Evolutionary conservation across 257 asterid species (phyloP).

Genomic region (Mentha longifolia): DNA sequence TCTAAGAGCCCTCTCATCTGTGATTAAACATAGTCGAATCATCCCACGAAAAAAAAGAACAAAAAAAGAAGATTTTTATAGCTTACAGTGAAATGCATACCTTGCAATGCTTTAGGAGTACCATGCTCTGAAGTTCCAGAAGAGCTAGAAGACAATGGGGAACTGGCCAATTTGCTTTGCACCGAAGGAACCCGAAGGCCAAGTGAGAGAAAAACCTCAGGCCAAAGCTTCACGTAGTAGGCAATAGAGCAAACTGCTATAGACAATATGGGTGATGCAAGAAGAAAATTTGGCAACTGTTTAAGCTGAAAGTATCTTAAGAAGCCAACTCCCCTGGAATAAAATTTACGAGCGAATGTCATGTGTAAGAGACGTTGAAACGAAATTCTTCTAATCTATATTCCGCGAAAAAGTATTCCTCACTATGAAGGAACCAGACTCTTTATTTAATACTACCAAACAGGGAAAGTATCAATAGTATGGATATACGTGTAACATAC

Average conservation of each 20-base stretch:
- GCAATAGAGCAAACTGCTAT: conserved; percentile 71
- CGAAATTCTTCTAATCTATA: conserved; percentile 4
- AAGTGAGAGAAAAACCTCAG: conserved; percentile 69
- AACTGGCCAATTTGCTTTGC: conserved; percentile 39
- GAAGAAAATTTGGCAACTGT: conserved; percentile 91
- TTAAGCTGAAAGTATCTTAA: conserved; percentile 81
- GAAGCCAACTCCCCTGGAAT: conserved; percentile 93
- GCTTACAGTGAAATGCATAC: conserved; percentile 42
- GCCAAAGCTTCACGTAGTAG: conserved; percentile 72
- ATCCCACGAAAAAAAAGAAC: neutral
- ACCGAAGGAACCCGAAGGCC: conserved; percentile 56
- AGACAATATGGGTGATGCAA: conserved; percentile 84
- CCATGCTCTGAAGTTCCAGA: conserved; percentile 33
- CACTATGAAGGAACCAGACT: conserved; percentile 13
- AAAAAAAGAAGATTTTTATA: neutral
- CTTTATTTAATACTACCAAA: conserved; percentile 18
- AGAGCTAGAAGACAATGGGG: conserved; percentile 38
- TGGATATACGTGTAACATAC: conserved; percentile 52
- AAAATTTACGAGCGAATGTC: conserved; percentile 30
- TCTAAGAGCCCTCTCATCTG: conserved; percentile 50
- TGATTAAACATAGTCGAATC: neutral
- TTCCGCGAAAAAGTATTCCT: neutral
- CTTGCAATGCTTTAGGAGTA: conserved; percentile 47
- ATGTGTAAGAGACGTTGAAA: conserved; percentile 18
- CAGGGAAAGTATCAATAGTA: neutral